Evolutionary conservation across 805 yeast species (phyloP), one percentile per base, ranked within the genome.

Genomic region (Hemisphaericaspora nanyangensis): DNA sequence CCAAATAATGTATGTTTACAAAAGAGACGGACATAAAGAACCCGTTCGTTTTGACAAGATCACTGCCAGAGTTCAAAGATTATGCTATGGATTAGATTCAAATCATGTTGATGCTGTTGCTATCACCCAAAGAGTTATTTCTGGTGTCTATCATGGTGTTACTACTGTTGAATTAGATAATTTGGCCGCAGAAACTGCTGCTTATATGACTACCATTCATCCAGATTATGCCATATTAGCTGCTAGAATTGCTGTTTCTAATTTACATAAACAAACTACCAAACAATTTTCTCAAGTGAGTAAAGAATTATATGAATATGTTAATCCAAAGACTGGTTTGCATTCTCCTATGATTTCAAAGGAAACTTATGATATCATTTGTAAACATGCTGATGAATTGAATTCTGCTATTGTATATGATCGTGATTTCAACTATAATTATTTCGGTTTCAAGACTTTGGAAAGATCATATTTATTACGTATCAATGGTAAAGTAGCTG

Each of bases 151-250:
- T 63, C 95, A 88, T 56, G 98, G 98, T 55, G 99, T 93, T 38
- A 89, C 91, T 55, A 93, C 98, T 39, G 77, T 84, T 45, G 97
- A 93, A 46, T 63, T 68, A 46, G 74, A 68, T 48, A 68, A 68
- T 52, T 66, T 68, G 50, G 90, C 98, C 35, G 97, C 98, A 31
- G 99, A 93, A 66, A 89, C 96, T 27, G 95, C 96, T 42, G 98
- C 98, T 31, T 85, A 84, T 58, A 87, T 93, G 96, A 89, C 97
- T 43, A 91, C 98, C 10, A 78, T 86, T 46, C 98, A 91, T 63
- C 98, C 98, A n/a, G 98, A 93, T 67, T 90, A 91, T 55, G 96
- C 97, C 19, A 80, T 82, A 31, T 74, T 89, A 52, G 97, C 97
- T 39, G 97, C 98, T 26, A 82, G 99, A 69, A 84, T 91, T 45